phyloP scores from a whole-genome alignment of 208 protist species.

The Phytomonas sp. region DNA sequence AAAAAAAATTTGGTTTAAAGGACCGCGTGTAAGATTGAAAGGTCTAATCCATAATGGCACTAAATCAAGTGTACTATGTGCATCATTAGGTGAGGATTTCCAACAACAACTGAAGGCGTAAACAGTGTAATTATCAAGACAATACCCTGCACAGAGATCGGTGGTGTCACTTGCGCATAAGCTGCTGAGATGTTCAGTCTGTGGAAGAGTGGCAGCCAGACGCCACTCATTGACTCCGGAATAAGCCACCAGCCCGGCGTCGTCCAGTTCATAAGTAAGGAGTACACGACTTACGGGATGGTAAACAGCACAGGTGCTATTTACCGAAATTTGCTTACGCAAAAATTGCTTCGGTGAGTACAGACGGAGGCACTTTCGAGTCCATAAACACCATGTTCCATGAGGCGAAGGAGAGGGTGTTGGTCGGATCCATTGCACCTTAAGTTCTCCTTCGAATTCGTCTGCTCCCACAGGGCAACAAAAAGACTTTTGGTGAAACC shows the following conservation, averaged over 20 bases:
- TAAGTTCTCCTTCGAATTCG: neutral
- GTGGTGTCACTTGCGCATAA: neutral
- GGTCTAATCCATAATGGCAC: neutral
- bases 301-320: constrained; percentile 24
- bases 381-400: constrained; percentile 26
- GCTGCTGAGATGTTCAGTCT: neutral
- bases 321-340: constrained; percentile 11
- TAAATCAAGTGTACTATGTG: neutral
- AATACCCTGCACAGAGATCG: constrained; percentile 10
- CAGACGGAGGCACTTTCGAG: constrained; percentile 15
- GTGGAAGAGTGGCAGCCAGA: neutral
- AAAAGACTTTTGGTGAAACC: neutral
- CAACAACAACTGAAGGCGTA: constrained; percentile 5
- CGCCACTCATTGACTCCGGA: constrained; percentile 13
- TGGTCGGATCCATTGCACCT: neutral
- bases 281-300: constrained; percentile 18
- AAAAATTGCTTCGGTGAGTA: constrained; percentile 13
- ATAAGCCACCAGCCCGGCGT: constrained; percentile 23
- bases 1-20: neutral
- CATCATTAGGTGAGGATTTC: neutral
- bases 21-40: neutral
- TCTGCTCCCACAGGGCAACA: neutral
- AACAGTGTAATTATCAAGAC: neutral
- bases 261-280: constrained; percentile 17
- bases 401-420: neutral